Percentiles rank a stretch among this genome's conserved stretches.
phyloP scores from a whole-genome alignment of 257 asterid genomes.

The Henckelia pumila region DNA sequence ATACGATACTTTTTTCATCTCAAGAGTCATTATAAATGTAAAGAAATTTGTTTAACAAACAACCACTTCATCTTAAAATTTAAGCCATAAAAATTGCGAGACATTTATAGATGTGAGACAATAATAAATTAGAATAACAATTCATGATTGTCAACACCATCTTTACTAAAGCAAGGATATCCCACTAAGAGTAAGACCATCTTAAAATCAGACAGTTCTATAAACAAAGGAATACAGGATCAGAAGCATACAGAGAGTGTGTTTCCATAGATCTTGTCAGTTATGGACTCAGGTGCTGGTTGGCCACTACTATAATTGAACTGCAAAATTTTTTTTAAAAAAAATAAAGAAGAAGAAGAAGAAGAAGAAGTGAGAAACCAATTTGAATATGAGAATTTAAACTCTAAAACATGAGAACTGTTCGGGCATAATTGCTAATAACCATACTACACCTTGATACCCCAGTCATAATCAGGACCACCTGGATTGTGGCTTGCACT shows the following conservation, averaged over 20 bases:
- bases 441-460: slow-evolving; percentile 70
- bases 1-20: slow-evolving; percentile 5
- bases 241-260: slow-evolving; percentile 80
- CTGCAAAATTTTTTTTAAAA: slow-evolving; percentile 41
- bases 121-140: not conserved
- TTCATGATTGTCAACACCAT: not conserved
- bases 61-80: not conserved
- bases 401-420: not conserved
- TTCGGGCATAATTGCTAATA: slow-evolving; percentile 5
- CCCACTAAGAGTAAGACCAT: not conserved
- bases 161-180: not conserved
- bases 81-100: not conserved
- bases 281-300: slow-evolving; percentile 97
- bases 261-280: slow-evolving; percentile 95
- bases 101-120: not conserved
- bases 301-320: slow-evolving; percentile 98
- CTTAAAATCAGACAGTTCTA: slow-evolving; percentile 3
- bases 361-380: not conserved
- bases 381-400: not conserved
- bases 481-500: slow-evolving; percentile 99
- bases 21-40: slow-evolving; percentile 2
- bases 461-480: slow-evolving; percentile 99
- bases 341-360: too few relatives aligned
- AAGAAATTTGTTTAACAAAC: not conserved
- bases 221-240: slow-evolving; percentile 16